Conservation (phyloP, 371 early-diverging fungal genomes). For the Syncephalastrum racemosum region DNA sequence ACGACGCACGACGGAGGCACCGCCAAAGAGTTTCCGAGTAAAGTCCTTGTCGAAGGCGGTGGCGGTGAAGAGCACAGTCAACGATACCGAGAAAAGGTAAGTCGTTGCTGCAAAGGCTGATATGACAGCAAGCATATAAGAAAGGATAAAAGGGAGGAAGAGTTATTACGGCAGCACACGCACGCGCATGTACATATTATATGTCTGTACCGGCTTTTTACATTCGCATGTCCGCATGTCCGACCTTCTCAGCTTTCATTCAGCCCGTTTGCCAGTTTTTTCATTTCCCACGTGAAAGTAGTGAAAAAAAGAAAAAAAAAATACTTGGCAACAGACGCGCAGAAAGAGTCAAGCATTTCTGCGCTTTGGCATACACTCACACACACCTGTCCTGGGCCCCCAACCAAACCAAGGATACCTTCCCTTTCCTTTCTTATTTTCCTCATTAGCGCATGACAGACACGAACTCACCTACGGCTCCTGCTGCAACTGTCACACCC, state of each 20-base stretch:
- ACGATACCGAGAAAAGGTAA: conserved; percentile 13
- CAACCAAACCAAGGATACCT: conserved; percentile 1
- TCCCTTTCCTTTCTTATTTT: conserved; percentile 5
- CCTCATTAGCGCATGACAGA: conserved; percentile 3
- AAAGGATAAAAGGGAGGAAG: neutral
- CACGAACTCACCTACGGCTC: no score
- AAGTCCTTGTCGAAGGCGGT: conserved; percentile 16
- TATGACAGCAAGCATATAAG: conserved; percentile 13
- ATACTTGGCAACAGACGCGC: neutral
- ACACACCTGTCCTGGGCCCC: neutral
- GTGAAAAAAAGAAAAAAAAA: conserved; percentile 6
- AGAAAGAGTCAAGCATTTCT: conserved; percentile 8
- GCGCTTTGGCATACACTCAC: neutral
- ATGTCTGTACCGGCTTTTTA: no score
- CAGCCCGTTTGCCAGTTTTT: no score
- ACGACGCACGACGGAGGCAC: conserved; percentile 1
- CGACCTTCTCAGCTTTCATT: no score
- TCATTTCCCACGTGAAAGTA: no score
- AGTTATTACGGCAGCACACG: no score
- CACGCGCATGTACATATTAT: no score
- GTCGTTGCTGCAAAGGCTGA: conserved; percentile 16
- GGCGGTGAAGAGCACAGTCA: conserved; percentile 6
- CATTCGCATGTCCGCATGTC: no score
- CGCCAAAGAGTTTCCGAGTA: conserved; percentile 4
- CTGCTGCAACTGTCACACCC: neutral